A percentile compares a stretch with the other conserved stretches of the same genome.
Conservation (phyloP, 768 basidiomycete genomes). For the Roridomyces roridus region DNA sequence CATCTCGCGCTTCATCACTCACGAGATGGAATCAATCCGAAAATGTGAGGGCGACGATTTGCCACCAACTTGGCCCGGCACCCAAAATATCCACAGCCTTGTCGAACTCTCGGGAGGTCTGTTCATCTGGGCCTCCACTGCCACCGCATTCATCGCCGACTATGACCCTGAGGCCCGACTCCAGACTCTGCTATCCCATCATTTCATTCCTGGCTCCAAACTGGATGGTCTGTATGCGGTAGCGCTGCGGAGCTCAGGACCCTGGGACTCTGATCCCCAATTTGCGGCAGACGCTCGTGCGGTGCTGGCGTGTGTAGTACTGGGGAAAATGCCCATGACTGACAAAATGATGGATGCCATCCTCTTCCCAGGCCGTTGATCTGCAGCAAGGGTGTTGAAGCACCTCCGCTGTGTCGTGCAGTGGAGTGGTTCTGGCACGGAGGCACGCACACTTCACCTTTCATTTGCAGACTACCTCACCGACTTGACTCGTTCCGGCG, state of each 20-base stretch:
- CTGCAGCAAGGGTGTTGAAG: neutral
- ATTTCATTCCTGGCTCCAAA: neutral
- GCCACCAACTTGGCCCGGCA: too few species aligned
- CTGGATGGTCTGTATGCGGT: neutral
- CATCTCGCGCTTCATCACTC: too few species aligned
- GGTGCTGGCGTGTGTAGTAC: neutral
- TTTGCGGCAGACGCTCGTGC: neutral
- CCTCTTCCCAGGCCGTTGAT: neutral
- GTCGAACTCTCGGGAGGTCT: neutral
- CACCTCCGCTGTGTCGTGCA: too few species aligned
- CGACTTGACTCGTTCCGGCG: too few species aligned
- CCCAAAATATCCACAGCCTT: neutral
- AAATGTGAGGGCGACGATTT: too few species aligned
- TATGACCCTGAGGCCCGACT: neutral
- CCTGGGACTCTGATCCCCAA: neutral
- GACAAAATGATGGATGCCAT: neutral
- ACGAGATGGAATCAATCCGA: too few species aligned
- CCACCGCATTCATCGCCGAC: neutral
- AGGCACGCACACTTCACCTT: neutral
- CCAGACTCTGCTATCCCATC: neutral
- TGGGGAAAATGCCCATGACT: neutral
- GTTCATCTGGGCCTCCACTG: conserved; percentile 1
- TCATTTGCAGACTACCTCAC: too few species aligned
- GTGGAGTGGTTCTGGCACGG: neutral
- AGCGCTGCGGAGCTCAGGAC: neutral